These are phyloP conservation scores for Botrytis elliptica DNA, from an alignment of 2,329 filamentous ascomycete genomes.

Conservation along the genomic window DNA sequence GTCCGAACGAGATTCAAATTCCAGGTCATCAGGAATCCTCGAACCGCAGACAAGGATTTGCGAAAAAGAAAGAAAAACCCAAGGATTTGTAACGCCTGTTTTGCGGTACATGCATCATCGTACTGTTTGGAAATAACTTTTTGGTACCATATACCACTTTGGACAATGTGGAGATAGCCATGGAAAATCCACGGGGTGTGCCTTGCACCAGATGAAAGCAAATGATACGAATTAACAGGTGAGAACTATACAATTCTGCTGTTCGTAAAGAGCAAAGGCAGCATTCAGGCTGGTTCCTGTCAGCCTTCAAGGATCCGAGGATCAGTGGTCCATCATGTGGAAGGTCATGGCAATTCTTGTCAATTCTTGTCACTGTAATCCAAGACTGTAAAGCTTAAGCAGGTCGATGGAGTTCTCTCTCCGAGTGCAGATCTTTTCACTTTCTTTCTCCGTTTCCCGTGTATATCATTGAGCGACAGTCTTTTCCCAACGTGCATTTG, in stretches of 20 bases:
- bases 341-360: conserved; percentile 10
- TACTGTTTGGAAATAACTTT: conserved; percentile 5
- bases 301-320: conserved; percentile 16
- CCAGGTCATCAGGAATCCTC: conserved; percentile 17
- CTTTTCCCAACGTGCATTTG: background rate
- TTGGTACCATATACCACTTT: background rate
- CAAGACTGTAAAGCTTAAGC: conserved; percentile 1
- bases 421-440: background rate
- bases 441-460: background rate
- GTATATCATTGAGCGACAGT: conserved; percentile 14
- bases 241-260: conserved; percentile 4
- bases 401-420: background rate
- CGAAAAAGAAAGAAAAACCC: conserved; percentile 2
- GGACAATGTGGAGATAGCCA: conserved; percentile 14
- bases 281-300: conserved; percentile 7
- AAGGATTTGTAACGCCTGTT: conserved; percentile 3
- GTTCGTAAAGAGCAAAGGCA: background rate
- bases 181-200: background rate
- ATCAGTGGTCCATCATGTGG: conserved; percentile 1
- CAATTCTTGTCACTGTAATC: conserved; percentile 11
- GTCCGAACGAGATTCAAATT: conserved; percentile 11
- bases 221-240: background rate
- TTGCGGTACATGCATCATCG: conserved; percentile 4
- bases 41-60: conserved; percentile 8
- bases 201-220: background rate